These are phyloP conservation scores for Aspergillus bertholletiae DNA, from an alignment of 495 filamentous ascomycete species.

Conservation along the genomic window DNA sequence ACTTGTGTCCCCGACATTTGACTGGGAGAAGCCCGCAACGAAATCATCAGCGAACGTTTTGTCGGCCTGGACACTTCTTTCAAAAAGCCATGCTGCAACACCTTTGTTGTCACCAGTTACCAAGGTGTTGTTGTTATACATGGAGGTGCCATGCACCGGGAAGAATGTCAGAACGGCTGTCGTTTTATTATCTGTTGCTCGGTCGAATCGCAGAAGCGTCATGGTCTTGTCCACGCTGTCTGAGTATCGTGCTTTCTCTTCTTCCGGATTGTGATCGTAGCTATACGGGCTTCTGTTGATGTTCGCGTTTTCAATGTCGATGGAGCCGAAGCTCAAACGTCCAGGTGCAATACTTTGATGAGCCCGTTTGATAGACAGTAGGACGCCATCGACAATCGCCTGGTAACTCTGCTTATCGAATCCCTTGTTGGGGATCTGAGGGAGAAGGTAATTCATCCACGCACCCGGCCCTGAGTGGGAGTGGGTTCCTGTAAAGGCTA, in stretches of 20 bases:
- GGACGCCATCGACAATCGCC: conserved; percentile 83
- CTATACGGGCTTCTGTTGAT: conserved; percentile 88
- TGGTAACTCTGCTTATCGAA: conserved; percentile 87
- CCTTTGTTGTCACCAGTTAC: conserved; percentile 96
- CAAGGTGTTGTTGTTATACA: conserved; percentile 90
- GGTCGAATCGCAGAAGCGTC: conserved; percentile 77
- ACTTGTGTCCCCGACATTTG: conserved; percentile 89
- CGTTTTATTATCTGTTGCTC: conserved; percentile 66
- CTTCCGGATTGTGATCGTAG: conserved; percentile 83
- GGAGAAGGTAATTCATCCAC: conserved; percentile 94
- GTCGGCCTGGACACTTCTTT: conserved; percentile 60
- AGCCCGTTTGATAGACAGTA: conserved; percentile 76
- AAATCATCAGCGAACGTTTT: conserved; percentile 61
- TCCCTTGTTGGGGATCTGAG: conserved; percentile 86
- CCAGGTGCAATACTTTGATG: conserved; percentile 73
- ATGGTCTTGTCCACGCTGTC: conserved; percentile 81
- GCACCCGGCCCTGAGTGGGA: conserved; percentile 90
- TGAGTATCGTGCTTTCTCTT: conserved; percentile 72
- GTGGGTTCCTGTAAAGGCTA: conserved; percentile 91
- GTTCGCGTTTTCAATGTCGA: conserved; percentile 76
- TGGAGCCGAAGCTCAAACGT: conserved; percentile 66
- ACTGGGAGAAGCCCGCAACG: conserved; percentile 91
- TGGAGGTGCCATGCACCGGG: conserved; percentile 86
- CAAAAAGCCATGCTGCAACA: conserved; percentile 82
- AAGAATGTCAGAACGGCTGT: conserved; percentile 89